A percentile compares a stretch with the other conserved stretches of the same genome.
These are phyloP conservation scores for Populus simonii DNA, from an alignment of 345 rosid species.

Conservation along the genomic window DNA sequence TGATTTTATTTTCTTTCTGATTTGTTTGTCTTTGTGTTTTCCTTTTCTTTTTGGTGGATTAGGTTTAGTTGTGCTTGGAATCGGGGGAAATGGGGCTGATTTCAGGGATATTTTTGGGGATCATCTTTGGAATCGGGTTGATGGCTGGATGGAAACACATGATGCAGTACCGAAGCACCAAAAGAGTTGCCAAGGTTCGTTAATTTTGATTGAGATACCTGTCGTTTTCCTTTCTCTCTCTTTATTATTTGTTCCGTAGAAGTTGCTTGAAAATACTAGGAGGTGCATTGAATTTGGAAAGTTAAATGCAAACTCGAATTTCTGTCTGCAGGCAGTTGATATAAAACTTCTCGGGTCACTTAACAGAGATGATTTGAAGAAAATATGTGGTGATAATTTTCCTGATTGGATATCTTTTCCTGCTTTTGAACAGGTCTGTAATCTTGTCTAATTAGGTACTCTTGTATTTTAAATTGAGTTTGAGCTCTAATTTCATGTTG, in stretches of 20 bases:
- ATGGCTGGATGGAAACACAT: conserved; percentile 96
- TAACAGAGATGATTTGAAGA: conserved; percentile 87
- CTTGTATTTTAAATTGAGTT: background rate
- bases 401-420: conserved; percentile 99
- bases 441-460: background rate
- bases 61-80: background rate
- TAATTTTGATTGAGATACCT: background rate
- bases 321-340: conserved; percentile 75
- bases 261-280: background rate
- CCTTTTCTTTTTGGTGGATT: background rate
- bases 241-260: background rate
- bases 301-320: background rate
- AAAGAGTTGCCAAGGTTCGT: conserved; percentile 79
- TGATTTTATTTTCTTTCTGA: background rate
- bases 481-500: background rate
- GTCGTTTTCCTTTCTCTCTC: background rate
- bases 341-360: conserved; percentile 84
- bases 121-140: conserved; percentile 71
- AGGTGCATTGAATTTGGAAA: background rate
- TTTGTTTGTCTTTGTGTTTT: background rate
- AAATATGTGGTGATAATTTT: conserved; percentile 90
- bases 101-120: conserved; percentile 82
- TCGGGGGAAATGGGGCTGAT: conserved; percentile 78
- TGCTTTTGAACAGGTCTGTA: conserved; percentile 86
- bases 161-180: conserved; percentile 80